Base-by-base conservation (phyloP, 2,329 filamentous ascomycete genomes). In the Fusarium zealandicum region DNA sequence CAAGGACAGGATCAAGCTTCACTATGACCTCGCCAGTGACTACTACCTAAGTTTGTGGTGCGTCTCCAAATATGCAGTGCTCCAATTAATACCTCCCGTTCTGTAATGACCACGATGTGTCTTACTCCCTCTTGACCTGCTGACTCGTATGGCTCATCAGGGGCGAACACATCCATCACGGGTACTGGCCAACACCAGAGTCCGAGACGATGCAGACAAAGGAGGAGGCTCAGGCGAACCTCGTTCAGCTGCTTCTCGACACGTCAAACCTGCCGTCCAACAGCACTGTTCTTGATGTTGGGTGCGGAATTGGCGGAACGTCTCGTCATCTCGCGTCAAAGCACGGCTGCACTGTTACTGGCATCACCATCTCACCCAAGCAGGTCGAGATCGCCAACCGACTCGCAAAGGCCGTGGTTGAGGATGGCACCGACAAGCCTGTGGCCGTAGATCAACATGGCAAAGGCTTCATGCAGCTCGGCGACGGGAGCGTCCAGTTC, bases 141-240 rank as follows among this genome's bases (percentile, higher is more conserved):
- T 57, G 35, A 16, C 46, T 37, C 22, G 10, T 10, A 13, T 30
- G 25, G 13, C 31, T 38, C 28, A 53, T 30, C 39, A 85, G 82
- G 82, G 83, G 83, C 47, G 82, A 85, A 66, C 83, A 86, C 63
- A 86, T 86, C 65, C 84, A 86, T 66, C 83, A 87, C 59, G 83
- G 83, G 47, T 85, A 86, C 68, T 87, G 83, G 75, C 76, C 80
- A 18, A 76, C 76, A 3, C 66, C 68, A 41, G 74, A 74, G 50
- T 75, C 75, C 51, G 75, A 76, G 50, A 72, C 77, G 0, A 72
- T 63, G 14, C 81, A 84, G 58, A 80, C 77, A 59, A 86, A 86
- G 65, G 83, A 86, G 61, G 73, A 76, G 25, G 83, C 83, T 3
- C 84, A 86, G 68, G 66, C 80, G 18, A 83, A 82, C 63, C 75